Percentiles rank a stretch among this genome's conserved stretches.
Evolutionary conservation across 495 filamentous ascomycete genomes (phyloP).

Genomic region (Parathielavia appendiculata): DNA sequence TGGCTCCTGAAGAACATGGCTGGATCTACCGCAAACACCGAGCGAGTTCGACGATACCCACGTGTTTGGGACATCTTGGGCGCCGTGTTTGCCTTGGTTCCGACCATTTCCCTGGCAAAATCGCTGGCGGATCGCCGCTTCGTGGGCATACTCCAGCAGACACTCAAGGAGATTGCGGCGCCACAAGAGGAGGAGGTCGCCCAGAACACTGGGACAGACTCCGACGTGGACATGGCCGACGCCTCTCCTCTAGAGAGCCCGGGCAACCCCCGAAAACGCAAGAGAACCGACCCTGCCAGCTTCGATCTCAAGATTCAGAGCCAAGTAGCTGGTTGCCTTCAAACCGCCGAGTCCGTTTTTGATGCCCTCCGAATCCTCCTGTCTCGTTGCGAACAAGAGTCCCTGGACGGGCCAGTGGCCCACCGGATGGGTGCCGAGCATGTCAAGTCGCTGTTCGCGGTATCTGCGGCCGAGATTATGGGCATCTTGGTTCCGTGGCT

Average conservation of each 20-base stretch:
- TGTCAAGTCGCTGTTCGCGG: conserved; percentile 45
- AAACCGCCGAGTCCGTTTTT: conserved; percentile 39
- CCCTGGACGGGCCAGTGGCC: conserved; percentile 20
- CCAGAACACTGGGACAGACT: conserved; percentile 9
- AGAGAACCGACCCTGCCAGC: conserved; percentile 25
- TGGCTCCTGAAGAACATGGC: conserved; percentile 48
- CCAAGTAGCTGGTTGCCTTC: conserved; percentile 30
- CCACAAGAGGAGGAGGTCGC: conserved; percentile 16
- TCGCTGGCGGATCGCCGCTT: conserved; percentile 43
- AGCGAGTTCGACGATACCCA: conserved; percentile 42
- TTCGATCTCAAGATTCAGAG: conserved; percentile 34
- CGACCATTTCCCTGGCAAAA: conserved; percentile 42
- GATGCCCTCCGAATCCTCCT: conserved; percentile 35
- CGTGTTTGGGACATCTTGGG: conserved; percentile 41
- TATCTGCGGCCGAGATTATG: conserved; percentile 36
- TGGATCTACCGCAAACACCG: conserved; percentile 35
- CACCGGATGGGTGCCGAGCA: conserved; percentile 42
- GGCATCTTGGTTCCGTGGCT: conserved; percentile 36
- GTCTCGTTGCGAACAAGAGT: conserved; percentile 22
- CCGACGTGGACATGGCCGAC: conserved; percentile 31
- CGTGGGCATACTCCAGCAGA: conserved; percentile 37
- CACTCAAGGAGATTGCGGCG: conserved; percentile 39
- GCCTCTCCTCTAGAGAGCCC: conserved; percentile 11
- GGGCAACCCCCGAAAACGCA: conserved; percentile 35
- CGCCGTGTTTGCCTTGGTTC: conserved; percentile 39